Conservation (phyloP, 2,329 filamentous ascomycete genomes). For the Zymoseptoria crescenta region DNA sequence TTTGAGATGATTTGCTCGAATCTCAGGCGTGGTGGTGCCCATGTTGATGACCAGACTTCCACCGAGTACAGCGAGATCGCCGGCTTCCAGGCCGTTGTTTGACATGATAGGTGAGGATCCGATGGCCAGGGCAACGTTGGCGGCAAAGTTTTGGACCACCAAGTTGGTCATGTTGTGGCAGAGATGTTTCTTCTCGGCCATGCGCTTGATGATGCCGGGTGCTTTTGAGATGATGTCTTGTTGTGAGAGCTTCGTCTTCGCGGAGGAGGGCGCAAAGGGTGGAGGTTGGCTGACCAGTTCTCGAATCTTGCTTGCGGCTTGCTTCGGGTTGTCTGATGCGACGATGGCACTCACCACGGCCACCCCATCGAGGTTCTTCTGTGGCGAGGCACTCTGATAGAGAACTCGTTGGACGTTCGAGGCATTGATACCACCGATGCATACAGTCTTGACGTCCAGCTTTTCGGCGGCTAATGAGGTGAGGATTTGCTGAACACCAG, state of each 20-base stretch:
- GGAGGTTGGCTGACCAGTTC: slow-evolving; percentile 45
- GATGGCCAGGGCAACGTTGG: slow-evolving; percentile 77
- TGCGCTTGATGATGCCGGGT: slow-evolving; percentile 43
- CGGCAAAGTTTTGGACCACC: slow-evolving; percentile 90
- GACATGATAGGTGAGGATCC: slow-evolving; percentile 94
- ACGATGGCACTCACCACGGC: slow-evolving; percentile 88
- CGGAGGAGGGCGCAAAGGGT: slow-evolving; percentile 25
- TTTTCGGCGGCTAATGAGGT: slow-evolving; percentile 46
- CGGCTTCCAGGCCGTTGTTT: slow-evolving; percentile 73
- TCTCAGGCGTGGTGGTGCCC: slow-evolving; percentile 78
- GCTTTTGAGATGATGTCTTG: slow-evolving; percentile 22
- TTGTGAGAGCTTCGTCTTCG: slow-evolving; percentile 25
- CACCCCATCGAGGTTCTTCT: slow-evolving; percentile 65
- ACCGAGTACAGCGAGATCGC: slow-evolving; percentile 67
- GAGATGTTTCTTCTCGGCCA: slow-evolving; percentile 59
- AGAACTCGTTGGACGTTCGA: slow-evolving; percentile 67
- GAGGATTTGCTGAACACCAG: slow-evolving; percentile 62
- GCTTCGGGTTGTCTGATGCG: slow-evolving; percentile 58
- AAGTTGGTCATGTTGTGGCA: slow-evolving; percentile 97
- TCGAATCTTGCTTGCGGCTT: slow-evolving; percentile 53
- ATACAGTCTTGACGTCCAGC: slow-evolving; percentile 56
- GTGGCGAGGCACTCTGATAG: slow-evolving; percentile 54
- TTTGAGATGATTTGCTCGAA: slow-evolving; percentile 60
- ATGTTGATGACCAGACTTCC: slow-evolving; percentile 87
- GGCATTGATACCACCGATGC: slow-evolving; percentile 81